Percentiles rank a stretch among this genome's conserved stretches.
Evolutionary conservation across 208 protist genomes (phyloP).

Genomic region (Naegleria fowleri): DNA sequence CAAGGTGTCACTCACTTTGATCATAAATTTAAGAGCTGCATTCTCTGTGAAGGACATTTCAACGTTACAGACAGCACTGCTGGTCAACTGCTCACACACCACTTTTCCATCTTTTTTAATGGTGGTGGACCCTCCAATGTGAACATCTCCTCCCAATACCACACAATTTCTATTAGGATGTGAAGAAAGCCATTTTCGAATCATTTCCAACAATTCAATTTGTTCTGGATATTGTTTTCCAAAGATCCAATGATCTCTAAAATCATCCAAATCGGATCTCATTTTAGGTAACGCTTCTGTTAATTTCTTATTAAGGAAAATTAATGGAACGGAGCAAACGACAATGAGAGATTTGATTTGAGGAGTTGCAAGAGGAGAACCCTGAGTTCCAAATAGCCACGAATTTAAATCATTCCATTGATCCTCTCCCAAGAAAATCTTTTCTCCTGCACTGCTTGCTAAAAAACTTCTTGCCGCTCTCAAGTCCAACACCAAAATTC

Average conservation of each 20-base stretch:
- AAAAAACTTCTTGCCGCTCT: neutral
- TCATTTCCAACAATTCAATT: neutral
- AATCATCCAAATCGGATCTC: neutral
- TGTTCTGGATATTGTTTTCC: neutral
- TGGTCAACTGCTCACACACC: neutral
- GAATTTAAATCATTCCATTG: neutral
- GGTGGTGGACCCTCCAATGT: neutral
- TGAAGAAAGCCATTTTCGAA: neutral
- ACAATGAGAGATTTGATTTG: neutral
- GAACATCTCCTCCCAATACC: neutral
- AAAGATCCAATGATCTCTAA: neutral
- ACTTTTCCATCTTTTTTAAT: neutral
- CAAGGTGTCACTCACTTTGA: neutral
- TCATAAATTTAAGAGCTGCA: neutral
- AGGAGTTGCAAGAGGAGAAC: neutral
- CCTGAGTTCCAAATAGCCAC: neutral
- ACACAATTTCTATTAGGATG: neutral
- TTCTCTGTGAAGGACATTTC: neutral
- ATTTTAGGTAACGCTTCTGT: neutral
- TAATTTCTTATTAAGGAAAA: neutral
- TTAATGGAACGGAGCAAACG: neutral
- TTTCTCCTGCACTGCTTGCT: neutral
- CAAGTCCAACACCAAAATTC: neutral
- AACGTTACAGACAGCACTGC: neutral
- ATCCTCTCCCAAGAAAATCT: neutral